Evolutionary conservation across 1,139 yeast species (phyloP).

Genomic region (Taphrina deformans): DNA sequence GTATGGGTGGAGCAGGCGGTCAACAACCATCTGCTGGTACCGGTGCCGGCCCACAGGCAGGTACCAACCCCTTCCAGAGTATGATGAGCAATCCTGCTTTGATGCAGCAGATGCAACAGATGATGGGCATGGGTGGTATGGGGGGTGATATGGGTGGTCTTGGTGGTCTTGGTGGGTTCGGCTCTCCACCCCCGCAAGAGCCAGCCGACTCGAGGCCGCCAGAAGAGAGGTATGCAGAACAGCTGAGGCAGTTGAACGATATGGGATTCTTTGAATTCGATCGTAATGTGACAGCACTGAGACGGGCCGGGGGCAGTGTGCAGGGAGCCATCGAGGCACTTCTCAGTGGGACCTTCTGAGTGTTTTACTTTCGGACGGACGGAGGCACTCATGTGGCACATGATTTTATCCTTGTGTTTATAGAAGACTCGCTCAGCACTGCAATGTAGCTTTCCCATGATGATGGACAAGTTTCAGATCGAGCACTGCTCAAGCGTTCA

Average conservation of each 20-base stretch:
- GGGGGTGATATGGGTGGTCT: not conserved
- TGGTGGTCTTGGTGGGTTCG: conserved; percentile 41
- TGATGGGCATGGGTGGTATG: conserved; percentile 56
- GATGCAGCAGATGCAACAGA: conserved; percentile 75
- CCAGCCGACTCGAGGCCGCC: conserved; percentile 85
- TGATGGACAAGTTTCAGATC: too few species aligned
- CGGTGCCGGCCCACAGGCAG: not conserved
- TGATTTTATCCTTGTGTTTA: too few species aligned
- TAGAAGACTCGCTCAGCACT: too few species aligned
- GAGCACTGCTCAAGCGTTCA: too few species aligned
- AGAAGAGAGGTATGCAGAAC: conserved; percentile 89
- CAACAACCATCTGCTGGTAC: not conserved
- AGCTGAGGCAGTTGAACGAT: conserved; percentile 88
- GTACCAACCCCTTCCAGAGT: conserved; percentile 56
- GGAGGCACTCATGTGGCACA: too few species aligned
- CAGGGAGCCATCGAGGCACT: conserved; percentile 94
- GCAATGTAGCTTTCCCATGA: too few species aligned
- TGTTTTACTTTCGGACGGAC: too few species aligned
- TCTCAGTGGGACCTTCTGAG: conserved; percentile 53
- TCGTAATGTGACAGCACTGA: conserved; percentile 81
- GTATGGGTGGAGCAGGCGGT: conserved; percentile 37
- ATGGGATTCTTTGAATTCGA: conserved; percentile 96
- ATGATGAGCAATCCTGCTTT: conserved; percentile 57
- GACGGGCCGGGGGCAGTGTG: conserved; percentile 95
- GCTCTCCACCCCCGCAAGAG: conserved; percentile 35